Base-by-base conservation (phyloP, 306 rosid genomes). In the Rosa chinensis region DNA sequence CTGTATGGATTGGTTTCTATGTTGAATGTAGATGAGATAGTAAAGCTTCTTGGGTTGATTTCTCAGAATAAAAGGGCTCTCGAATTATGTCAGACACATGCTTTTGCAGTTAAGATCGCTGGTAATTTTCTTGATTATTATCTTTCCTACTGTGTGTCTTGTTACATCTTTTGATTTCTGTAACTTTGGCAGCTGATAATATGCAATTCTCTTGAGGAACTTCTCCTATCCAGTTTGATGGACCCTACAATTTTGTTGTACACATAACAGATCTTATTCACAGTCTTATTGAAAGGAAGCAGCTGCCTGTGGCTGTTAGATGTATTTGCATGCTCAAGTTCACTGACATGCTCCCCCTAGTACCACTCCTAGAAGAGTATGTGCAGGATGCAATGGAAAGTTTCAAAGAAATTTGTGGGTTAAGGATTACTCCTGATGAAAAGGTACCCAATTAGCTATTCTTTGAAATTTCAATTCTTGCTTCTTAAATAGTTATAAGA, bases 281-380 rank as follows among this genome's bases (percentile, higher is more conserved):
- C 66, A 78, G 67, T 66, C 88, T 87, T 39, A 58, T 85, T 52
- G 56, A 58, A 66, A 85, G 66, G 83, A 82, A 81, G 74, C 86
- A 77, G 70, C n/a, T 66, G 63, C 20, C 80, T 5, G 85, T 70
- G 81, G 97, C 94, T 67, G 87, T 88, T 50, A 84, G 83, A 83
- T 87, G 85, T 80, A 71, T 86, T 64, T 89, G 85, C 66, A 81
- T 88, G 55, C 85, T 82, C 59, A 78, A 84, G 76, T 80, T 89
- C 83, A 70, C 76, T 45, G 82, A 77, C 84, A 78, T 72, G 77
- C 73, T 87, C 79, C 44, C 74, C 25, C 88, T 89, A 4, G 80
- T 49, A 58, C 82, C 82, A 59, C 82, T 84, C 45, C 74, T 88
- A 58, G 74, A 62, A n/a, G 59, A 77, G 48, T 20, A 81, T 40